Evolutionary conservation across 495 filamentous ascomycete genomes (phyloP), one percentile per base, ranked within the genome.

Genomic region (Hypoxylon crocopeplum): DNA sequence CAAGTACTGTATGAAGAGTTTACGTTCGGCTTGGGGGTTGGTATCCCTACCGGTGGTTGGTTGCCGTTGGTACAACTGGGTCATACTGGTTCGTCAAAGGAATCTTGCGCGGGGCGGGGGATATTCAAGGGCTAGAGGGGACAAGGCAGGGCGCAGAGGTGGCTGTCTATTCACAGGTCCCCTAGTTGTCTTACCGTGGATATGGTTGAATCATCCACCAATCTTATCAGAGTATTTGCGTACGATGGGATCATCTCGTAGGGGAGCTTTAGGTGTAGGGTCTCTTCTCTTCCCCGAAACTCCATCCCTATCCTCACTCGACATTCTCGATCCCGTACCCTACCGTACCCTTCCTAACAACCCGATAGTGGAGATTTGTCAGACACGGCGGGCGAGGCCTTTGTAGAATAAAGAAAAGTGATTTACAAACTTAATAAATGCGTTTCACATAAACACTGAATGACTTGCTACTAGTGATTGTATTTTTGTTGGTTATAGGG

Each of bases 391-490:
- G n/a, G n/a, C n/a, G n/a, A n/a, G n/a, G 34, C 40, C 40, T 19
- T 29, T 41, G 29, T 42, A 53, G 59, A 48, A 63, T 48, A 58
- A 40, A 53, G 17, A 62, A 63, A 63, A 63, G 59, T 46, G 27
- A 48, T 53, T 63, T 42, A 62, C 40, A 53, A 58, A 36, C 37
- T 21, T 58, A 52, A 62, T 56, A 48, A 40, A 48, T n/a, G 25
- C 17, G n/a, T n/a, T n/a, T n/a, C n/a, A n/a, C n/a, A n/a, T n/a
- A n/a, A n/a, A n/a, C n/a, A n/a, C n/a, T n/a, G n/a, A n/a, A n/a
- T n/a, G n/a, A n/a, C n/a, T n/a, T n/a, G n/a, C n/a, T n/a, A n/a
- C n/a, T n/a, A n/a, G n/a, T n/a, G n/a, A n/a, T n/a, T n/a, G n/a
- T n/a, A n/a, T n/a, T n/a, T n/a, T n/a, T n/a, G n/a, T n/a, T n/a